phyloP scores from a whole-genome alignment of 495 filamentous ascomycete species.

The Penicillium subrubescens region DNA sequence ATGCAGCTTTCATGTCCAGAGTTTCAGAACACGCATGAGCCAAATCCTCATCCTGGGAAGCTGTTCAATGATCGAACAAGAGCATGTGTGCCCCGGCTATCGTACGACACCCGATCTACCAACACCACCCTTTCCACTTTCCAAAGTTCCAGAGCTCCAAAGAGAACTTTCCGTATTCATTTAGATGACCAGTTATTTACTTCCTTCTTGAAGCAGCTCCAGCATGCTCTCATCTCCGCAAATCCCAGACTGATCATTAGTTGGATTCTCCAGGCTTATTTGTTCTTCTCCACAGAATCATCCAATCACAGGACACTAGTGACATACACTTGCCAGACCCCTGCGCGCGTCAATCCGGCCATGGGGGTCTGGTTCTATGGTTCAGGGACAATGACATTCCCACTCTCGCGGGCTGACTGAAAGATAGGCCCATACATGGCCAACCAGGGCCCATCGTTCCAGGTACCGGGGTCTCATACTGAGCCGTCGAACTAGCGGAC shows the following conservation, averaged over 20 bases:
- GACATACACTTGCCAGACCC: neutral
- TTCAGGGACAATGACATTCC: conserved; percentile 22
- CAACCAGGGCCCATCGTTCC: conserved; percentile 23
- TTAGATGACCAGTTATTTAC: neutral
- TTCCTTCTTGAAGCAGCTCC: neutral
- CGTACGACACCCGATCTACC: neutral
- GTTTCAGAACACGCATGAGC: neutral
- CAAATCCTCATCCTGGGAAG: neutral
- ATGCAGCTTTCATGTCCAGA: neutral
- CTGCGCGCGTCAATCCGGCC: neutral
- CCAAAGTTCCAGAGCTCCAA: neutral
- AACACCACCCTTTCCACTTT: neutral
- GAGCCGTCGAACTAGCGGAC: conserved; percentile 17
- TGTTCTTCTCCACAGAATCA: neutral
- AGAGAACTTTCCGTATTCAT: neutral
- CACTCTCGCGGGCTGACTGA: neutral
- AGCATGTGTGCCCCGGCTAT: neutral
- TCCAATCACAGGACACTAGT: neutral
- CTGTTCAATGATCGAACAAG: neutral
- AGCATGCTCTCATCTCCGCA: neutral
- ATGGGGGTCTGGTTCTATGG: neutral
- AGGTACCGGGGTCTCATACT: conserved; percentile 22
- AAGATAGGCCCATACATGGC: conserved; percentile 10
- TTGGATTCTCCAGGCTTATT: neutral
- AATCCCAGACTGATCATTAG: neutral